Conservation (phyloP, 352 stramenopile species). For the Elongisporangium senticosum region DNA sequence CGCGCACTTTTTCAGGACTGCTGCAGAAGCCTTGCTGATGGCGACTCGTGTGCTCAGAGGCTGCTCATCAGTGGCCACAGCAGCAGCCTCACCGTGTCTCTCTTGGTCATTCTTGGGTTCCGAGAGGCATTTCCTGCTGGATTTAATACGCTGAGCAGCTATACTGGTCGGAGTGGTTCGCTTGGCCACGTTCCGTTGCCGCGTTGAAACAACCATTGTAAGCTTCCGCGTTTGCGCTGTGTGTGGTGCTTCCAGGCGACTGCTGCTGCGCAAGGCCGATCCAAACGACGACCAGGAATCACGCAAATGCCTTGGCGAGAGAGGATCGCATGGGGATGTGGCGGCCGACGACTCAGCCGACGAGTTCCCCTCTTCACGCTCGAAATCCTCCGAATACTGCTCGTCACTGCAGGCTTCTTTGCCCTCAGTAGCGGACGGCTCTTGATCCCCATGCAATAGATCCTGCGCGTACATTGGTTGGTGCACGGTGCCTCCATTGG, state of each 20-base stretch:
- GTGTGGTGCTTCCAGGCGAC: neutral
- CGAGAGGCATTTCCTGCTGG: neutral
- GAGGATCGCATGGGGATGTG: neutral
- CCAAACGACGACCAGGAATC: neutral
- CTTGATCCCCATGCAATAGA: neutral
- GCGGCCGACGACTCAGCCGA: neutral
- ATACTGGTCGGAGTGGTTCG: neutral
- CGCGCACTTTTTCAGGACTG: constrained; percentile 34
- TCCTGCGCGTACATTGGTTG: neutral
- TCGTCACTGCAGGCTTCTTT: neutral
- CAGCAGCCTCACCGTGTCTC: neutral
- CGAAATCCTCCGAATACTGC: neutral
- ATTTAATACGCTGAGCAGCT: neutral
- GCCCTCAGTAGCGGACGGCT: neutral
- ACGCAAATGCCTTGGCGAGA: neutral
- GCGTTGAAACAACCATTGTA: neutral
- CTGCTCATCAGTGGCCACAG: neutral
- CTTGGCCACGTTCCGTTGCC: neutral
- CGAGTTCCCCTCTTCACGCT: neutral
- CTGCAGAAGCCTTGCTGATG: constrained; percentile 25
- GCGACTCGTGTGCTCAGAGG: neutral
- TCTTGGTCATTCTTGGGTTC: neutral
- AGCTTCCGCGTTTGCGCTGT: neutral
- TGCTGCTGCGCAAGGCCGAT: neutral
- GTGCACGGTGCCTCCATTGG: neutral